A percentile compares a stretch with the other conserved stretches of the same genome.
Evolutionary conservation across 768 basidiomycete species (phyloP).

Genomic region (Trametes villosa): DNA sequence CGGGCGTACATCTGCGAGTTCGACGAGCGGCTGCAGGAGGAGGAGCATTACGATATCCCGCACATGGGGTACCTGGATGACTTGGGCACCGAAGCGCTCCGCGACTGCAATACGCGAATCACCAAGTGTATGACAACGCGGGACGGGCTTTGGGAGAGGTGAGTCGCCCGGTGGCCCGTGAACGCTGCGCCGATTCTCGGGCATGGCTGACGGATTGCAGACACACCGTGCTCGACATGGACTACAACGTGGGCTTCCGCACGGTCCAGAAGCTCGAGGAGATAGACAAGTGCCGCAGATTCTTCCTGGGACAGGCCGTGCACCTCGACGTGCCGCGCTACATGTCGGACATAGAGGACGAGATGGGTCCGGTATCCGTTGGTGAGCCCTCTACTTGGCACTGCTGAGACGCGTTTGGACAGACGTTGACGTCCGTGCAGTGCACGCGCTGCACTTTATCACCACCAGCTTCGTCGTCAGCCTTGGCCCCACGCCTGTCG

Average conservation of each 20-base stretch:
- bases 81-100: neutral
- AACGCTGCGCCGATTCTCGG: neutral
- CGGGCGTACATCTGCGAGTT: neutral
- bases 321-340: slow-evolving; percentile 2
- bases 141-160: neutral
- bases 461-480: slow-evolving; percentile 1
- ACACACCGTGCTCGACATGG: slow-evolving; percentile 5
- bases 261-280: neutral
- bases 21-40: neutral
- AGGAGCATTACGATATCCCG: neutral
- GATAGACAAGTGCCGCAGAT: neutral
- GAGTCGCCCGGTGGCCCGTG: neutral
- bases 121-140: too few species aligned
- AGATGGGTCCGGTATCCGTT: neutral
- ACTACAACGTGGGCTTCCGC: neutral
- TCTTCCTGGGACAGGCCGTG: slow-evolving; percentile 1
- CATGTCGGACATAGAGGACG: neutral
- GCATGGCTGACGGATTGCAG: neutral
- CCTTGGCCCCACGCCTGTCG: neutral
- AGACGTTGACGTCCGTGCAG: neutral
- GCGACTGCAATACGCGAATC: neutral
- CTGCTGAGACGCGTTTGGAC: neutral
- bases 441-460: neutral
- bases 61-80: too few species aligned
- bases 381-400: neutral